Evolutionary conservation across 768 basidiomycete genomes (phyloP).

Genomic region (Collybia nuda): DNA sequence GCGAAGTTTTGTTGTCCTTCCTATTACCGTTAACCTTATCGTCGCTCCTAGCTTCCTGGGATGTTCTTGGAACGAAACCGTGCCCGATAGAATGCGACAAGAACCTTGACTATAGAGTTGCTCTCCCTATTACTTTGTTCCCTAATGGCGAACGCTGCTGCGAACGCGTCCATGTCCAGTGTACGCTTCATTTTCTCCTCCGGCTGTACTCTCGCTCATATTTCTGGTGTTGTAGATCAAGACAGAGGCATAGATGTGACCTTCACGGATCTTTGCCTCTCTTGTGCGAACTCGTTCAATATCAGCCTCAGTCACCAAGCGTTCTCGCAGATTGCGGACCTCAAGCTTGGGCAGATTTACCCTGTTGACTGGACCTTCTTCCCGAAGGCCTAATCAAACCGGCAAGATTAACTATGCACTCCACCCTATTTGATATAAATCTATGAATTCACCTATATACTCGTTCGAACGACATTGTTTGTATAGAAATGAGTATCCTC

Average conservation of each 20-base stretch:
- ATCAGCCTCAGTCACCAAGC: slow-evolving; percentile 13
- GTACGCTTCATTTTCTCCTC: neutral
- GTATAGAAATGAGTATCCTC: too few species aligned
- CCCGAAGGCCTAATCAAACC: too few species aligned
- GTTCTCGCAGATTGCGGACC: slow-evolving; percentile 7
- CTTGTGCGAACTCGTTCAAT: slow-evolving; percentile 7
- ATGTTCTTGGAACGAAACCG: slow-evolving; percentile 10
- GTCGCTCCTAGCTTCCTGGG: slow-evolving; percentile 5
- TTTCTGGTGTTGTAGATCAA: neutral
- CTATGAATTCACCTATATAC: too few species aligned
- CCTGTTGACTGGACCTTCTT: slow-evolving; percentile 8
- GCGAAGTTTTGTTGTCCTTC: neutral
- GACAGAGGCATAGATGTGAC: neutral
- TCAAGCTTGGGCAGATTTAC: slow-evolving; percentile 11
- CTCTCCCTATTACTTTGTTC: slow-evolving; percentile 9
- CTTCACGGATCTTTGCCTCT: slow-evolving; percentile 9
- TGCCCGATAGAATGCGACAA: slow-evolving; percentile 7
- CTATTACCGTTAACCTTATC: neutral
- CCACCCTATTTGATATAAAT: too few species aligned
- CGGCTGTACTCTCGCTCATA: neutral
- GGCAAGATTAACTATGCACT: too few species aligned
- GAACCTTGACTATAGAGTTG: slow-evolving; percentile 9
- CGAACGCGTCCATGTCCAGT: slow-evolving; percentile 5
- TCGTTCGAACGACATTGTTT: too few species aligned
- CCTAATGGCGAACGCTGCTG: slow-evolving; percentile 11